Base-by-base conservation (phyloP, 2,329 filamentous ascomycete genomes). In the Aspergillus versicolor region DNA sequence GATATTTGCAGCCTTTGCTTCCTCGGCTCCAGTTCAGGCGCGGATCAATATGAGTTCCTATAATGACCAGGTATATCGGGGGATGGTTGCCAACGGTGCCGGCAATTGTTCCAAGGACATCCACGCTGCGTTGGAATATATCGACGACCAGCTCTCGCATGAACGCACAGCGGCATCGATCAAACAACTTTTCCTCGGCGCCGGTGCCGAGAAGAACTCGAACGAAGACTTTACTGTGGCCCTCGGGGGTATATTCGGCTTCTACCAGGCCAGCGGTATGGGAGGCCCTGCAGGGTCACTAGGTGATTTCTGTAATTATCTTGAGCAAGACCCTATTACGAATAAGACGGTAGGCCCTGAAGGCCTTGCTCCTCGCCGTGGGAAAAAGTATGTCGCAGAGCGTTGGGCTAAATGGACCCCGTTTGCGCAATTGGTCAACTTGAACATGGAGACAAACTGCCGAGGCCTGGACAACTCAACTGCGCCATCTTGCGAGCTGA, bases 61-160 rank as follows among this genome's bases (percentile, higher is more conserved):
- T 63, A 82, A 73, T 52, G 79, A 82, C 21, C 77, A 80, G 38
- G 66, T 83, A 2, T 78, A 78, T 61, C 73, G 72, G 11, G 79
- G 78, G 3, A 72, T 83, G 69, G 72, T 76, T 4, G 73, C 72
- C 5, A 81, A 82, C 55, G 82, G 81, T 57, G 73, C 76, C 37
- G 70, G 70, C 3, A 82, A 82, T 64, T 84, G 82, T 67, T 76
- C 78, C 12, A 70, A 71, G 12, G 80, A 83, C 57, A 73, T 82
- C 49, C 73, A 79, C 15, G 77, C 79, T 5, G 79, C 79, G 3
- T 70, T 82, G 38, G 59, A 68, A 24, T 81, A 81, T 60, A 79
- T 84, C 44, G 82, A 84, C 61, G 64, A 65, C 9, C 69, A 79
- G 30, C 68, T 83, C 12, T 71, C 72, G 5, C 67, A 70, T 6